Base-by-base conservation (phyloP, 768 basidiomycete species). In the Serendipita vermifera region DNA sequence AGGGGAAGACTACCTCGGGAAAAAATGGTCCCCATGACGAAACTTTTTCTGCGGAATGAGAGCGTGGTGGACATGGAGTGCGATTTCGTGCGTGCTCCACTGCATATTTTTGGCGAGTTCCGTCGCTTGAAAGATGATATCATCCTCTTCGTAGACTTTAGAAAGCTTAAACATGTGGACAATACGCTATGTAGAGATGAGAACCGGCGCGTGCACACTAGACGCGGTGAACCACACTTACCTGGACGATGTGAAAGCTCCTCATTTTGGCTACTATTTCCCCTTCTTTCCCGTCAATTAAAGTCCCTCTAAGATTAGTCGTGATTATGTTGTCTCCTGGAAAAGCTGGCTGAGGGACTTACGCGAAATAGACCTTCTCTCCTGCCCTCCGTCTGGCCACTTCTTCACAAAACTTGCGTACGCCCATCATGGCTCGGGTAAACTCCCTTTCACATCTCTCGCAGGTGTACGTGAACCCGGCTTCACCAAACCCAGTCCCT, bases 351-450 rank as follows among this genome's bases (percentile, higher is more conserved):
- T 29, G 26, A 51, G 29, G 29, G 9, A 51, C 46, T 51, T 27
- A 51, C 46, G 46, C 9, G 17, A 51, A 51, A n/a, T 27, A 51
- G 11, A 51, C 46, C 29, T 22, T 51, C 17, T 31, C n/a, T n/a
- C 11, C 24, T 27, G 46, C 46, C 24, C 46, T 51, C 46, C 46
- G 26, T n/a, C 46, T 15, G 11, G 46, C 32, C 5, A 51, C 26
- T n/a, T 51, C 46, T 51, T 51, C 46, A n/a, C 46, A 51, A 51
- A 51, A 51, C 46, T 51, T 51, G 9, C 46, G 9, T 15, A 51
- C 46, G 29, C 46, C 46, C 46, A 51, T 51, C 46, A 51, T 51
- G n/a, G 15, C n/a, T 29, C 46, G 46, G n/a, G 9, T 51, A 31
- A 51, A 51, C 27, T 51, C 17, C 5, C 46, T 22, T n/a, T 20